Conservation (phyloP, 2,329 filamentous ascomycete genomes). For the Keithomyces neogunnii region DNA sequence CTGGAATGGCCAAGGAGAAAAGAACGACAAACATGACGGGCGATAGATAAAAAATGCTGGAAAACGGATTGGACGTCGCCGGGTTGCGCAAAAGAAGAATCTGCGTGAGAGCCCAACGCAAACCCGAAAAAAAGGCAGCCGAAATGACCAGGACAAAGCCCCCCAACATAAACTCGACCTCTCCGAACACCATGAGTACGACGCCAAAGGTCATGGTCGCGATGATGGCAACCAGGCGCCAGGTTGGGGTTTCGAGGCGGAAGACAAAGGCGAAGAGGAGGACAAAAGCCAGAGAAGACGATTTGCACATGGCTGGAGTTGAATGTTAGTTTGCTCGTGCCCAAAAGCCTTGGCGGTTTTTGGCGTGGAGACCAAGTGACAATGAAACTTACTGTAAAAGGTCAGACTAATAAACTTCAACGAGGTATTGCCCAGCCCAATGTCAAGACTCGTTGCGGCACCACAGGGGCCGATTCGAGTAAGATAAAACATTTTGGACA, state of each 20-base stretch:
- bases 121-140: slow-evolving; percentile 90
- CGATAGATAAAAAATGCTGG: slow-evolving; percentile 94
- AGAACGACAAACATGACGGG: slow-evolving; percentile 91
- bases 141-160: slow-evolving; percentile 91
- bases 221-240: slow-evolving; percentile 80
- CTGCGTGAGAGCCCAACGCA: slow-evolving; percentile 97
- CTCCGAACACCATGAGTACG: slow-evolving; percentile 96
- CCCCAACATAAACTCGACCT: slow-evolving; percentile 77
- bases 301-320: slow-evolving; percentile 85
- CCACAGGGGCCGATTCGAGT: slow-evolving; percentile 89
- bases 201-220: slow-evolving; percentile 87
- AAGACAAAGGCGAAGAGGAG: slow-evolving; percentile 93
- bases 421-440: slow-evolving; percentile 91
- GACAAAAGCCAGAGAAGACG: slow-evolving; percentile 89
- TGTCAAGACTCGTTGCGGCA: slow-evolving; percentile 86
- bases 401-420: slow-evolving; percentile 94
- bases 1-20: slow-evolving; percentile 69
- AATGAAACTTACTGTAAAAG: slow-evolving; percentile 66
- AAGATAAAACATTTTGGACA: slow-evolving; percentile 86
- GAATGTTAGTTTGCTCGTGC: slow-evolving; percentile 13
- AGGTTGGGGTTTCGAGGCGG: slow-evolving; percentile 78
- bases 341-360: no score
- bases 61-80: slow-evolving; percentile 92
- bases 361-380: no score
- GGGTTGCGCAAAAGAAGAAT: slow-evolving; percentile 90